A percentile compares a stretch with the other conserved stretches of the same genome.
phyloP scores from a whole-genome alignment of 148 eudicot species.

The Euryodendron excelsum region DNA sequence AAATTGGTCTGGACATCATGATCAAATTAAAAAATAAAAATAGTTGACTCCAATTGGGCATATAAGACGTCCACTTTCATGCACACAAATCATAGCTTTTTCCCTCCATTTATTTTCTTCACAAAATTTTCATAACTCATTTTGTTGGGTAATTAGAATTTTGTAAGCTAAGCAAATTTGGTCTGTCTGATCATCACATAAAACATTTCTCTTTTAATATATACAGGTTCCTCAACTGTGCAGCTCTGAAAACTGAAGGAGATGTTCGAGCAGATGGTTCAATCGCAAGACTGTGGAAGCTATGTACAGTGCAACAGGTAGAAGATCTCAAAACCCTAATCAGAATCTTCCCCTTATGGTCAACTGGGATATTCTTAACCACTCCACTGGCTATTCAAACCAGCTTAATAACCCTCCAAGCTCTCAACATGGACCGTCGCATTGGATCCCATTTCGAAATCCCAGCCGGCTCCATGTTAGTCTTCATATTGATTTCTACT shows the following conservation, averaged over 20 bases:
- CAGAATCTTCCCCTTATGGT: constrained; percentile 66
- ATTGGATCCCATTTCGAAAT: constrained; percentile 38
- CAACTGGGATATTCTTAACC: constrained; percentile 54
- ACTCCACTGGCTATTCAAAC: constrained; percentile 46
- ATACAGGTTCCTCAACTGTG: constrained; percentile 45
- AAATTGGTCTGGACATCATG: too few relatives aligned
- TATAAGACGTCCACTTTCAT: too few relatives aligned
- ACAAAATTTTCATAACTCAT: too few relatives aligned
- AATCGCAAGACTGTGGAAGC: constrained; percentile 30
- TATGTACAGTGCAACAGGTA: constrained; percentile 41
- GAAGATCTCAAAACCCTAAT: constrained; percentile 46
- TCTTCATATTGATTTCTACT: constrained; percentile 29
- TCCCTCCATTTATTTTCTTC: too few relatives aligned
- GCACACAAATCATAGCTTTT: too few relatives aligned
- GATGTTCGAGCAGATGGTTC: constrained; percentile 27
- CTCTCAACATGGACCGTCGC: constrained; percentile 45
- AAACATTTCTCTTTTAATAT: background rate
- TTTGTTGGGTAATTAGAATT: too few relatives aligned
- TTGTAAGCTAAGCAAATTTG: background rate
- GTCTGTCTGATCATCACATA: background rate
- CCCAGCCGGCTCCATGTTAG: constrained; percentile 34
- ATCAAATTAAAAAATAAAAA: too few relatives aligned
- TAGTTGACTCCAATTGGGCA: too few relatives aligned
- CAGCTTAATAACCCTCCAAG: constrained; percentile 56
- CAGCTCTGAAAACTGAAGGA: constrained; percentile 33